Conservation (phyloP, 345 rosid genomes). For the Bruguiera sexangula region DNA sequence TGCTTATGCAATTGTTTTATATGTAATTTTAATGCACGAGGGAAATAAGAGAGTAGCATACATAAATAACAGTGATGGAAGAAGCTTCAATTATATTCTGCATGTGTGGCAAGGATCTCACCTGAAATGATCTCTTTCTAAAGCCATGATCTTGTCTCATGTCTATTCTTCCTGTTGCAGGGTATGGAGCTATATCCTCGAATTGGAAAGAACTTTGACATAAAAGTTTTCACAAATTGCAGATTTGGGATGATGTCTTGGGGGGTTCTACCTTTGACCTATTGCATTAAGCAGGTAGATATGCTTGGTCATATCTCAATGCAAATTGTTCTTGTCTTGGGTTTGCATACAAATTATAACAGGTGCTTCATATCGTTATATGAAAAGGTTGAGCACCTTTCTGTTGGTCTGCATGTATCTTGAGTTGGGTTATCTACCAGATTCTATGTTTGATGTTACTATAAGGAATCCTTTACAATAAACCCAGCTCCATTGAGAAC, state of each 20-base stretch:
- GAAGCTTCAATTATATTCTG: background rate
- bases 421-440: background rate
- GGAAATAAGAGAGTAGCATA: background rate
- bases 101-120: background rate
- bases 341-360: background rate
- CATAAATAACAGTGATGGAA: background rate
- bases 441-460: background rate
- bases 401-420: background rate
- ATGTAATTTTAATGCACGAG: background rate
- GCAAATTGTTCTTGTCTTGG: background rate
- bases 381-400: background rate
- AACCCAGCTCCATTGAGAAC: background rate
- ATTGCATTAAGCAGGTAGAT: constrained; percentile 94
- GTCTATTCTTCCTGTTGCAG: constrained; percentile 41
- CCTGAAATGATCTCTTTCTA: background rate
- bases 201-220: constrained; percentile 92
- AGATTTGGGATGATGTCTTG: constrained; percentile 99
- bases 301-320: background rate
- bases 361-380: background rate
- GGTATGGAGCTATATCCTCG: constrained; percentile 99
- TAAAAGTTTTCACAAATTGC: constrained; percentile 97
- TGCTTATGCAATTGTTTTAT: background rate
- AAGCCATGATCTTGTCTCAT: constrained; percentile 16
- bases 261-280: constrained; percentile 99
- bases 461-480: too few species aligned